Base-by-base conservation (phyloP, 768 basidiomycete genomes). In the Xerocomellus dryophilus region DNA sequence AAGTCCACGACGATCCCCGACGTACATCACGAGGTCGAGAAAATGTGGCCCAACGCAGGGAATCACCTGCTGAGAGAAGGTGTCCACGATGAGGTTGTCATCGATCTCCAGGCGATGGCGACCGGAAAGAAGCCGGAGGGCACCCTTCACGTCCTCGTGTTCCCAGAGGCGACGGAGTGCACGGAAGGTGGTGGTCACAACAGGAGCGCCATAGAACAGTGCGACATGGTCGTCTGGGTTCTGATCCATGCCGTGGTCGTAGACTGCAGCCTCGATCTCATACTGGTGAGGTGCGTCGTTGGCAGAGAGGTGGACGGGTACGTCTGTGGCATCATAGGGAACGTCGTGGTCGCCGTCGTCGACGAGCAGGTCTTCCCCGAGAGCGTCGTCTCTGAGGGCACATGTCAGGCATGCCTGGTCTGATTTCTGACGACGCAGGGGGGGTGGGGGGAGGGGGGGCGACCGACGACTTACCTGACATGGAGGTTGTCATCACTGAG, bases 21-120 rank as follows among this genome's bases (percentile, higher is more conserved):
- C 2, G 9, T 57, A 57, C 38, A 57, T 25, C 12, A 49, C 18
- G n/a, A 32, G 12, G 18, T 57, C 46, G 8, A 57, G 46, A 4
- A 35, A 53, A 3, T 57, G 56, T 0, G 51, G 53, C 0, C 53
- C 40, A 0, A 52, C 39, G 3, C 31, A 17, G 2, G 48, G 54
- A 5, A 50, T 3, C 9, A 51, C 4, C 6, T 21, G 1, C 0
- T 18, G 25, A 0, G 2, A 4, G 1, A 32, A 14, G 2, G 43
- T 36, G 39, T 56, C 39, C 4, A 56, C 20, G 15, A 46, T 1
- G 11, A 46, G 15, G 2, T 29, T 0, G 0, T 2, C 7, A 5
- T 56, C 39, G 3, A 56, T 4, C 5, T 56, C 23, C 1, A 56
- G 10, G 1, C 44, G 31, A 20, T 46, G 44, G 5, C 49, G 38